Evolutionary conservation across 257 asterid species (phyloP).

Genomic region (Nicotiana tabacum): DNA sequence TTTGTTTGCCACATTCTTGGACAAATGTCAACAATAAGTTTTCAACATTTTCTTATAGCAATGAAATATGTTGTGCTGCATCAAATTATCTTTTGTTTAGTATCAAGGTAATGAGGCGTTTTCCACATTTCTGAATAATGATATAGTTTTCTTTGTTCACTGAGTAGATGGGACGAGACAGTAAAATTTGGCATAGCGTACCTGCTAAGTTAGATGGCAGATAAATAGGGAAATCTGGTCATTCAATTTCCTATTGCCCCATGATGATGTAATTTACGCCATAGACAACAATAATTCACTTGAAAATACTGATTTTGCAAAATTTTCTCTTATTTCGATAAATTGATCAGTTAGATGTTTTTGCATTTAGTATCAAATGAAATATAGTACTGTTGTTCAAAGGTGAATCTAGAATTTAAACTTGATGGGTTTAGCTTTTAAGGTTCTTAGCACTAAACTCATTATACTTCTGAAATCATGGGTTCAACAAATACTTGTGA

Average conservation of each 20-base stretch:
- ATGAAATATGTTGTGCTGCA: slow-evolving; percentile 2
- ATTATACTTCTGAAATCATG: neutral
- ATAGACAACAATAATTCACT: neutral
- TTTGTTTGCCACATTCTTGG: neutral
- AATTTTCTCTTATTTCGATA: neutral
- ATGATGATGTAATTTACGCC: too few relatives aligned
- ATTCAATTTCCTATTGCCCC: too few relatives aligned
- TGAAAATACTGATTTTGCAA: neutral
- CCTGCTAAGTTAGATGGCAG: neutral
- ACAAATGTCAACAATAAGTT: slow-evolving; percentile 1
- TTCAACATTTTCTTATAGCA: neutral
- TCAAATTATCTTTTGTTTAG: neutral
- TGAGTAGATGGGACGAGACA: neutral
- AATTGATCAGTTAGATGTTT: neutral
- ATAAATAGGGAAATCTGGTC: neutral
- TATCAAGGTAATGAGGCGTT: neutral
- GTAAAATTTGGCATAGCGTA: neutral
- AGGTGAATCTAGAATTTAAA: neutral
- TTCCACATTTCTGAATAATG: neutral
- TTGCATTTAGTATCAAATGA: neutral
- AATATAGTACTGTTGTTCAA: neutral
- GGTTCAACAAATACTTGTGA: neutral
- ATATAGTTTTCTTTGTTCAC: neutral
- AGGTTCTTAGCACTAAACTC: neutral
- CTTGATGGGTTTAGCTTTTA: neutral